Evolutionary conservation across 2,329 filamentous ascomycete genomes (phyloP).

Genomic region (Aspergillus ruber): DNA sequence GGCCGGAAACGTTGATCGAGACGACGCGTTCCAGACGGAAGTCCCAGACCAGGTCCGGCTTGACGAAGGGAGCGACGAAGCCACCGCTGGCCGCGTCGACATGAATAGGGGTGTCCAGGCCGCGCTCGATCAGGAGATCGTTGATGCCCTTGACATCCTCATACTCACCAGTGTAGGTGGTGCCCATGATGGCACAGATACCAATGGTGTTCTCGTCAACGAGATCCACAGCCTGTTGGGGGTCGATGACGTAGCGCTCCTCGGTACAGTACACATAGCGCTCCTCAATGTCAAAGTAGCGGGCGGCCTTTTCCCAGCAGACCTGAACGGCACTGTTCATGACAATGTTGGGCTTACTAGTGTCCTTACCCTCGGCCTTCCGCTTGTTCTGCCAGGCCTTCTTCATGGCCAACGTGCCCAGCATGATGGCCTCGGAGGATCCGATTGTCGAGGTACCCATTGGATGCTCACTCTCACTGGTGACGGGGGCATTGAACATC

Average conservation of each 20-base stretch:
- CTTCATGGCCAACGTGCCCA: slow-evolving; percentile 75
- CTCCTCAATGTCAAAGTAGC: slow-evolving; percentile 92
- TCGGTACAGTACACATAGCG: slow-evolving; percentile 63
- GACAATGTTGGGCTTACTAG: slow-evolving; percentile 77
- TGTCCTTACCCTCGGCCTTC: slow-evolving; percentile 73
- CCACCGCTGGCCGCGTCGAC: slow-evolving; percentile 89
- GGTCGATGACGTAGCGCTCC: slow-evolving; percentile 58
- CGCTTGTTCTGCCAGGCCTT: slow-evolving; percentile 85
- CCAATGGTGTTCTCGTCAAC: slow-evolving; percentile 73
- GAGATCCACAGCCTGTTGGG: slow-evolving; percentile 54
- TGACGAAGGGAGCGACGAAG: slow-evolving; percentile 87
- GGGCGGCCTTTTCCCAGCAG: slow-evolving; percentile 88
- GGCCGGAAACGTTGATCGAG: slow-evolving; percentile 89
- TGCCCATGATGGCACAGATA: slow-evolving; percentile 84
- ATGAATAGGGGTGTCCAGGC: slow-evolving; percentile 79
- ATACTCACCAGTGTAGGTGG: slow-evolving; percentile 93
- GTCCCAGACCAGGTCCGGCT: slow-evolving; percentile 80
- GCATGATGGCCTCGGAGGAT: slow-evolving; percentile 64
- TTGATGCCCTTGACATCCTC: slow-evolving; percentile 91
- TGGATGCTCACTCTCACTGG: slow-evolving; percentile 52
- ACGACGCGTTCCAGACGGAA: slow-evolving; percentile 84
- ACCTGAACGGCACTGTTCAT: slow-evolving; percentile 97
- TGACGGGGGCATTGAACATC: slow-evolving; percentile 71
- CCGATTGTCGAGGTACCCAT: slow-evolving; percentile 86
- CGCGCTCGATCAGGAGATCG: slow-evolving; percentile 68